Percentiles rank a stretch among this genome's conserved stretches.
These are phyloP conservation scores for Ustilago nuda DNA, from an alignment of 1,284 basidiomycete genomes.

Conservation along the genomic window DNA sequence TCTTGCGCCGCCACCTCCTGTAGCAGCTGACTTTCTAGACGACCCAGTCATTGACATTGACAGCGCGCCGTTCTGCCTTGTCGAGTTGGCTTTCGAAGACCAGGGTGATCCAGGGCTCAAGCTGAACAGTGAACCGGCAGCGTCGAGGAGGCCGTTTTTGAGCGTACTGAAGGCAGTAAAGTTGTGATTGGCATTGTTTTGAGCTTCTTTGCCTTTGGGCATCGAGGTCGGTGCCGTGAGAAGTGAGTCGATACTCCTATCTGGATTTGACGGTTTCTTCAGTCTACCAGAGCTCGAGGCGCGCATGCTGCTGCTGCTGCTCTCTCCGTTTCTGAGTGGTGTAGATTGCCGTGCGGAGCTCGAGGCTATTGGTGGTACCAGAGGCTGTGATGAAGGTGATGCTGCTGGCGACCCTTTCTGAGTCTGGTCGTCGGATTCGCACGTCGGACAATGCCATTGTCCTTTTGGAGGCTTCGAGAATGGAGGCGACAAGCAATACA, in stretches of 20 bases:
- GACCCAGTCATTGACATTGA: constrained; percentile 10
- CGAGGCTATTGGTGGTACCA: constrained; percentile 3
- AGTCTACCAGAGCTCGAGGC: constrained; percentile 30
- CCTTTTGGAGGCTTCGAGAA: constrained; percentile 61
- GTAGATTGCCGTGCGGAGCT: constrained; percentile 7
- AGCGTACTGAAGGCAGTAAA: constrained; percentile 43
- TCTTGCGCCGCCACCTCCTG: constrained; percentile 16
- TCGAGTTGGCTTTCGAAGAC: constrained; percentile 12
- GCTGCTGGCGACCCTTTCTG: constrained; percentile 11
- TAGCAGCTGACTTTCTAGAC: constrained; percentile 13
- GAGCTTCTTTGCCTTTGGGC: constrained; percentile 13
- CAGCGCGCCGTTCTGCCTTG: not conserved
- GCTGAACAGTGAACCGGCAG: constrained; percentile 37
- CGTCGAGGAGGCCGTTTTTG: constrained; percentile 37
- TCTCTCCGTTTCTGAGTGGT: not conserved
- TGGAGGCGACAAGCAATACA: constrained; percentile 82
- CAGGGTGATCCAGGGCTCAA: constrained; percentile 28
- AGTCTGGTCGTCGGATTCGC: constrained; percentile 37
- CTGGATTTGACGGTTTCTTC: constrained; percentile 43
- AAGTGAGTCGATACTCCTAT: constrained; percentile 39
- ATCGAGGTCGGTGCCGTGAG: constrained; percentile 20
- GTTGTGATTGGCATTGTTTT: constrained; percentile 9
- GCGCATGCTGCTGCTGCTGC: constrained; percentile 2
- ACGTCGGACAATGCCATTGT: constrained; percentile 63
- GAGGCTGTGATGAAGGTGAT: not conserved